Percentiles rank a stretch among this genome's conserved stretches.
Evolutionary conservation across 1,284 basidiomycete species (phyloP).

Genomic region (Schizopora paradoxa): DNA sequence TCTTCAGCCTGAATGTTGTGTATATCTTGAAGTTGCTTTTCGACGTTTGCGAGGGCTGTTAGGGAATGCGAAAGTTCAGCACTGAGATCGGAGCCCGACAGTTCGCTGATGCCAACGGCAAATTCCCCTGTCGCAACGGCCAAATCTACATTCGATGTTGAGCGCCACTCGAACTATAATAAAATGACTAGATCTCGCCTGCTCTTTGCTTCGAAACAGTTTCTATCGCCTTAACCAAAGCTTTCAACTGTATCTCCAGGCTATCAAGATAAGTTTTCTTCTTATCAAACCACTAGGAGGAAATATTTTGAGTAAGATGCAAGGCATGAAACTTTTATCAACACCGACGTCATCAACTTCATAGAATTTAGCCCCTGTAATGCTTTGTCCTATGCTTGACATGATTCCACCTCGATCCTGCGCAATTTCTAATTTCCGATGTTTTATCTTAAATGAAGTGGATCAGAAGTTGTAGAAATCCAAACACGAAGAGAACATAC

Average conservation of each 20-base stretch:
- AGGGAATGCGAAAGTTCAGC: conserved; percentile 66
- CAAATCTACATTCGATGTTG: conserved; percentile 45
- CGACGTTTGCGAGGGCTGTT: conserved; percentile 65
- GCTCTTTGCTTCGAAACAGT: conserved; percentile 74
- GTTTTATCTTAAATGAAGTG: conserved; percentile 63
- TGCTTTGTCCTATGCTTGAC: conserved; percentile 70
- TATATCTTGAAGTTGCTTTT: conserved; percentile 63
- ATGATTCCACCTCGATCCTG: conserved; percentile 75
- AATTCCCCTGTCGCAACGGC: conserved; percentile 68
- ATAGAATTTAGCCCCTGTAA: conserved; percentile 81
- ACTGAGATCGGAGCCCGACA: conserved; percentile 74
- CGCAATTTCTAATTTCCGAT: conserved; percentile 71
- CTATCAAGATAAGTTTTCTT: conserved; percentile 84
- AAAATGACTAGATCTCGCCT: conserved; percentile 36
- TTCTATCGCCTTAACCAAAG: conserved; percentile 83
- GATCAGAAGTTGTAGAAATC: background rate
- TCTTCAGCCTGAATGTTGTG: conserved; percentile 71
- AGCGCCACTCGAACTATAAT: background rate
- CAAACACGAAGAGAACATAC: conserved; percentile 37
- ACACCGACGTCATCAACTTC: conserved; percentile 83
- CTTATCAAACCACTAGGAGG: conserved; percentile 82
- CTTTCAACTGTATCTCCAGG: conserved; percentile 84
- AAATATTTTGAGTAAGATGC: conserved; percentile 8
- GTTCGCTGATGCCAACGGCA: conserved; percentile 55
- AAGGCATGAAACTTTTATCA: background rate